A percentile compares a stretch with the other conserved stretches of the same genome.
These are phyloP conservation scores for Vaccinium macrocarpon DNA, from an alignment of 148 eudicot genomes.

Conservation along the genomic window DNA sequence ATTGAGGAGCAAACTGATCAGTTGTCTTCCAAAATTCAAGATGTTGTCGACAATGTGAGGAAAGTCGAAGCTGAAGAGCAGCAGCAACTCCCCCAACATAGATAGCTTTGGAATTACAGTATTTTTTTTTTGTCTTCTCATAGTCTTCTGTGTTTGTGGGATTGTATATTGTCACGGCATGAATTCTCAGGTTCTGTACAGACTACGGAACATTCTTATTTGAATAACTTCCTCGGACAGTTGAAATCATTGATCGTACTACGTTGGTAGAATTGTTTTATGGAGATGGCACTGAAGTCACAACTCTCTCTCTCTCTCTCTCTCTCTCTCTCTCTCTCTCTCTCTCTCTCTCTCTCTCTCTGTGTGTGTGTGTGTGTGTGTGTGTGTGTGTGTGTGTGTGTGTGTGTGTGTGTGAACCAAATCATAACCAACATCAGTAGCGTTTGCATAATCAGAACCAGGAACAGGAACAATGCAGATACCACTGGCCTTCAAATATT, in stretches of 20 bases:
- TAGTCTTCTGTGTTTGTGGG: constrained; percentile 5
- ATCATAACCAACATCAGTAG: no score
- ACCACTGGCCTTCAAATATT: no score
- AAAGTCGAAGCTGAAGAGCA: constrained; percentile 42
- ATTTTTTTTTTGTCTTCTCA: background rate
- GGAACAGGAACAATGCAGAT: no score
- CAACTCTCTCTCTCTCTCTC: background rate
- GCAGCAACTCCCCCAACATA: constrained; percentile 14
- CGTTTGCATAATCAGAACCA: no score
- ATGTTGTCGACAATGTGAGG: constrained; percentile 36
- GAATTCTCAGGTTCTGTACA: constrained; percentile 3
- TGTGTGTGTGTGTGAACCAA: no score
- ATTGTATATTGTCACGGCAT: constrained; percentile 9
- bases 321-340: background rate
- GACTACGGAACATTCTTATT: background rate
- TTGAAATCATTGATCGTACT: background rate
- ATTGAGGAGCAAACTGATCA: constrained; percentile 43
- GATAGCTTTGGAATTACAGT: constrained; percentile 24
- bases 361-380: no score
- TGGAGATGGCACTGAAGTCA: background rate
- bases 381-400: no score
- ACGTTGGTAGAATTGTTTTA: background rate
- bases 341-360: no score
- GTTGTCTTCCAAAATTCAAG: constrained; percentile 42
- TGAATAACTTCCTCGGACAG: background rate